phyloP scores from a whole-genome alignment of 2,329 filamentous ascomycete genomes.

The Colletotrichum melonis region DNA sequence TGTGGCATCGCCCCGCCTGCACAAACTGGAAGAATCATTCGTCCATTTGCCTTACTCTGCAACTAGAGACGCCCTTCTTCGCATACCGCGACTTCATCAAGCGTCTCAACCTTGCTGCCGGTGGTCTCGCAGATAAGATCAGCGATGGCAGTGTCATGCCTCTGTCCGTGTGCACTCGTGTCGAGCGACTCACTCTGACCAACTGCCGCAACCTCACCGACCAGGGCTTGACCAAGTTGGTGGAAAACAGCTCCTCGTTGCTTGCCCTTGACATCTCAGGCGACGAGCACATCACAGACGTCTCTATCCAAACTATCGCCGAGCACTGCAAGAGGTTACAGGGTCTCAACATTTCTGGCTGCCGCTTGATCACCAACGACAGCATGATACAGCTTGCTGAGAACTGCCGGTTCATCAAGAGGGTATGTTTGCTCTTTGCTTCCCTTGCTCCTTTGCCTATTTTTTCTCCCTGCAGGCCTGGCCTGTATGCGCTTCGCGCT shows the following conservation, averaged over 20 bases:
- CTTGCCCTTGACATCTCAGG: constrained; percentile 92
- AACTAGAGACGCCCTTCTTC: constrained; percentile 81
- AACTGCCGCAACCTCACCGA: constrained; percentile 90
- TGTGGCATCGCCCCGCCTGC: constrained; percentile 95
- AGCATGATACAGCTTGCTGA: constrained; percentile 84
- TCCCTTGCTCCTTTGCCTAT: not conserved
- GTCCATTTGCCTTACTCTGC: constrained; percentile 83
- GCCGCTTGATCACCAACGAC: constrained; percentile 85
- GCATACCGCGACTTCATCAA: constrained; percentile 91
- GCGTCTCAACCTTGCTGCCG: constrained; percentile 85
- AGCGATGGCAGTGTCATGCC: constrained; percentile 91
- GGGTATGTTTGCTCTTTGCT: constrained; percentile 64
- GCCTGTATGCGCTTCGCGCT: not conserved
- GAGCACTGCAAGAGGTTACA: constrained; percentile 87
- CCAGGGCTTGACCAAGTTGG: constrained; percentile 80
- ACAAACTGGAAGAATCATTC: constrained; percentile 86
- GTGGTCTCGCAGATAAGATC: constrained; percentile 71
- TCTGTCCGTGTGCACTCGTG: constrained; percentile 85
- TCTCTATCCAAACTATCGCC: constrained; percentile 81
- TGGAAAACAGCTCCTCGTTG: constrained; percentile 82
- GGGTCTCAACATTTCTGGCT: constrained; percentile 92
- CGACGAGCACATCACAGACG: constrained; percentile 85
- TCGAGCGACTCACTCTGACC: constrained; percentile 93
- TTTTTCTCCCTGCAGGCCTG: not conserved
- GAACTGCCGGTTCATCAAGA: constrained; percentile 87